Percentiles rank a stretch among this genome's conserved stretches.
Evolutionary conservation across 2,329 filamentous ascomycete genomes (phyloP).

Genomic region (Bertia moriformis): DNA sequence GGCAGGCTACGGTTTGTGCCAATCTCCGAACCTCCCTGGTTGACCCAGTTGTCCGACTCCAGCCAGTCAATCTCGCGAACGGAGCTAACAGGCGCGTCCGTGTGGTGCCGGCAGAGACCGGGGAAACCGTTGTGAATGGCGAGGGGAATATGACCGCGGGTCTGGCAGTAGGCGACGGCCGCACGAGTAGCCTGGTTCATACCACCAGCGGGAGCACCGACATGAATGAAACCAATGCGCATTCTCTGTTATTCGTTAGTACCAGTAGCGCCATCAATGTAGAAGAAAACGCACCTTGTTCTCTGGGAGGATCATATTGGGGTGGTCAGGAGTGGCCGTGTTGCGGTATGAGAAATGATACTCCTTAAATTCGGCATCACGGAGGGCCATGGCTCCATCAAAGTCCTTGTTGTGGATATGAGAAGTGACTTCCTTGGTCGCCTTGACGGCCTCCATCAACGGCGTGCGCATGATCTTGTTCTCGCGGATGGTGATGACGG

Average conservation of each 20-base stretch:
- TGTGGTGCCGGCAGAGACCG: slow-evolving; percentile 80
- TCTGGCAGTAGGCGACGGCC: slow-evolving; percentile 81
- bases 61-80: slow-evolving; percentile 83
- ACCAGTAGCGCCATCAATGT: background rate
- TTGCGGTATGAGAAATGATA: slow-evolving; percentile 83
- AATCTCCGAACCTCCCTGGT: slow-evolving; percentile 92
- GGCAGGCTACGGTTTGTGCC: slow-evolving; percentile 92
- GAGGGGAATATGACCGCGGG: slow-evolving; percentile 79
- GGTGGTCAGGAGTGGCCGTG: slow-evolving; percentile 67
- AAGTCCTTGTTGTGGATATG: slow-evolving; percentile 80
- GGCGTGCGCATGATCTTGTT: slow-evolving; percentile 92
- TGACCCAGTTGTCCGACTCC: slow-evolving; percentile 88
- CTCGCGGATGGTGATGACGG: slow-evolving; percentile 90
- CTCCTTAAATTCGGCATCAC: slow-evolving; percentile 86
- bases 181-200: slow-evolving; percentile 96
- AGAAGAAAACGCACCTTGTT: slow-evolving; percentile 44
- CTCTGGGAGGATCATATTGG: slow-evolving; percentile 48
- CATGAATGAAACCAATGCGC: slow-evolving; percentile 90
- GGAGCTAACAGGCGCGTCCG: slow-evolving; percentile 64
- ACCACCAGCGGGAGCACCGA: slow-evolving; percentile 87
- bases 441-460: slow-evolving; percentile 72
- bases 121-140: slow-evolving; percentile 96
- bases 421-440: slow-evolving; percentile 71
- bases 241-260: slow-evolving; percentile 43
- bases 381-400: slow-evolving; percentile 69